A percentile compares a stretch with the other conserved stretches of the same genome.
These are phyloP conservation scores for Arthrobotrys iridis DNA, from an alignment of 2,329 filamentous ascomycete genomes.

Conservation along the genomic window DNA sequence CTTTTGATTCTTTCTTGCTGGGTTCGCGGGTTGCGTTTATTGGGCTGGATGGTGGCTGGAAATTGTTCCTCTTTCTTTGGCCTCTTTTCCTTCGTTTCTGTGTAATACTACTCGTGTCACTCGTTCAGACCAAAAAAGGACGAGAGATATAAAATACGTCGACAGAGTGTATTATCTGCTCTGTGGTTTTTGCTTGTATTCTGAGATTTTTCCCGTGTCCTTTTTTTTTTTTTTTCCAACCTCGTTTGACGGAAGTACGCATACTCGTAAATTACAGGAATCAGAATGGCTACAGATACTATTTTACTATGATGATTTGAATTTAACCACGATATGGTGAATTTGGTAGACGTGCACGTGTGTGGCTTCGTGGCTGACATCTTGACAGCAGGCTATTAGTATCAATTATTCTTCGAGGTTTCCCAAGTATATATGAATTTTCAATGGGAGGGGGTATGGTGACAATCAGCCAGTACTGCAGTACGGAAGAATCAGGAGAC, in stretches of 20 bases:
- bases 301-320: not conserved
- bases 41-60: conserved; percentile 31
- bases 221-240: not conserved
- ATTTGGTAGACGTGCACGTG: not conserved
- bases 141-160: conserved; percentile 12
- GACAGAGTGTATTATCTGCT: not conserved
- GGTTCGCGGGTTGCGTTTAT: conserved; percentile 40
- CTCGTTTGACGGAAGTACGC: not conserved
- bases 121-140: conserved; percentile 25
- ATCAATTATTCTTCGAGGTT: too few species aligned
- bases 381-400: too few species aligned
- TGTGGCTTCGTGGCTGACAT: not conserved
- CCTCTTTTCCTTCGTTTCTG: conserved; percentile 2
- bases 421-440: not conserved
- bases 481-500: too few species aligned
- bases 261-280: conserved; percentile 30
- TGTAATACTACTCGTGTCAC: conserved; percentile 53
- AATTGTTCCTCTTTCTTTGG: conserved; percentile 18
- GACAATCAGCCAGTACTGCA: not conserved
- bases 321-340: too few species aligned
- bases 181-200: not conserved
- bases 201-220: not conserved
- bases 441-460: too few species aligned
- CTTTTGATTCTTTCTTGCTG: conserved; percentile 31
- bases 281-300: conserved; percentile 39